Evolutionary conservation across 1,284 basidiomycete species (phyloP), one percentile per base, ranked within the genome.

Genomic region (Cryptococcus sp.): DNA sequence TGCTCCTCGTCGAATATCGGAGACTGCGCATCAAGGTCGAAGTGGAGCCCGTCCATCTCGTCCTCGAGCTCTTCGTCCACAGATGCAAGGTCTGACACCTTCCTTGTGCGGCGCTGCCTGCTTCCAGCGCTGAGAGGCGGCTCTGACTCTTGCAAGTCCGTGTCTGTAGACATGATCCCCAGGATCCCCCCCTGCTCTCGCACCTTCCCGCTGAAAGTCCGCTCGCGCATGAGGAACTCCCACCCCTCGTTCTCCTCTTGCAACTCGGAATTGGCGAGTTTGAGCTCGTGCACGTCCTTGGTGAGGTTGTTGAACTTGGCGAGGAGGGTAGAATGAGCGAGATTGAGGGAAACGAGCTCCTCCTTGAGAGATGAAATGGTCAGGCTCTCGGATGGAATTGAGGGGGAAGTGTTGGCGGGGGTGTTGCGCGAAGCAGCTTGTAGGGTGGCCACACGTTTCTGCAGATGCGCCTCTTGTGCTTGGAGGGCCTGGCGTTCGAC

Each of bases 221-320:
- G 86, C 78, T 96, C 91, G 57, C 89, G 82, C 28, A 96, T 79
- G 45, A 97, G 81, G 60, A 92, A 89, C 81, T 94, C 91, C 79
- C 91, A 97, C 48, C 89, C 88, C 77, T 95, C 91, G 74, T 95
- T 96, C 69, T 96, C 92, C 72, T 96, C 92, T 73, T 73, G 65
- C 11, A 81, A 60, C 42, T 62, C 51, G 12, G 54, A 50, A 53
- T 70, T 72, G 16, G 62, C 58, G 5, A 48, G 50, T 52, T 68
- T 69, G n/a, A 72, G 53, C 48, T 75, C 72, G 35, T 70, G 63
- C 13, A 75, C 50, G 48, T 75, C 73, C 24, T 61, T 60, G 11
- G 60, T 57, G 9, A 74, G 52, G 0, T 68, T 70, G 8, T 70
- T 68, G 20, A 73, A 61, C 47, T 75, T 69, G 5, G 65, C 65